phyloP scores from a whole-genome alignment of 371 early-diverging fungal genomes.

The Rhizopus arrhizus region DNA sequence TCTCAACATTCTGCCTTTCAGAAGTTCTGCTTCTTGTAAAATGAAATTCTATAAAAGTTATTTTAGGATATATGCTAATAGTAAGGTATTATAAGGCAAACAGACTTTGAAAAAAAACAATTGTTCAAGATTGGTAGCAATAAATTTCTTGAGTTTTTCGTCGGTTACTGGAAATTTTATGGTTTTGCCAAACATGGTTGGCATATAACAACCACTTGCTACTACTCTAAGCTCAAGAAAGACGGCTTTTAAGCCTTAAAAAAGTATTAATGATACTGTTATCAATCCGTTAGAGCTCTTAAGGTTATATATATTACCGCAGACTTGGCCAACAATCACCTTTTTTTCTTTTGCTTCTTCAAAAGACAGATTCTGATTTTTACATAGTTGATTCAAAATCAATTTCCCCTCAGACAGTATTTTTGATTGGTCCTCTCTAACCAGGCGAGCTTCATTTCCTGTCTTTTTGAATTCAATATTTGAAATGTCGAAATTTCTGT shows the following conservation, averaged over 20 bases:
- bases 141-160: too few relatives aligned
- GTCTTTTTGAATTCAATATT: conserved; percentile 5
- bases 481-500: neutral
- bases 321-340: conserved; percentile 1
- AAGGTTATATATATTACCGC: conserved; percentile 9
- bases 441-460: neutral
- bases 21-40: too few relatives aligned
- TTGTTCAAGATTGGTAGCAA: too few relatives aligned
- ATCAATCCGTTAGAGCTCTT: neutral
- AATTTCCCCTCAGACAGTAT: neutral
- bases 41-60: too few relatives aligned
- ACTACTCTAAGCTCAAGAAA: too few relatives aligned
- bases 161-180: too few relatives aligned
- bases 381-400: neutral
- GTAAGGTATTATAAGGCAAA: too few relatives aligned
- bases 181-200: too few relatives aligned
- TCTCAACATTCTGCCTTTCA: too few relatives aligned
- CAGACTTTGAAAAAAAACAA: too few relatives aligned
- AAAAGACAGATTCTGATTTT: neutral
- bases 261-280: conserved; percentile 1
- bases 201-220: too few relatives aligned
- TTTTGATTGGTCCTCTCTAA: neutral
- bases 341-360: neutral
- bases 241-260: conserved; percentile 1
- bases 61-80: too few relatives aligned